Conservation (phyloP, 306 rosid species). For the Sechiopsis laciniata region DNA sequence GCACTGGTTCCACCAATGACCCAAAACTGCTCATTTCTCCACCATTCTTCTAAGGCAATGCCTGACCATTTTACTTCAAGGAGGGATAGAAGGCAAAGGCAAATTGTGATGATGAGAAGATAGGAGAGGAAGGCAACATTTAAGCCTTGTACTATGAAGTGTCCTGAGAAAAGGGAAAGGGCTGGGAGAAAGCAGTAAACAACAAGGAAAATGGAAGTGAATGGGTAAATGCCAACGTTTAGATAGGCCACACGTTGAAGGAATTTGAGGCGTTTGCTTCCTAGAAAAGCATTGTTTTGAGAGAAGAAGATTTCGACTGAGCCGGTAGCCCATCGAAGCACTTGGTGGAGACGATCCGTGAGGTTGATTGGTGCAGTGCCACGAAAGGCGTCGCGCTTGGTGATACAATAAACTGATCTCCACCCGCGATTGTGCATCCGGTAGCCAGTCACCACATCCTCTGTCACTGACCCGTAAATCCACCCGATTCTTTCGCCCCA, state of each 20-base stretch:
- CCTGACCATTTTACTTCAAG: conserved; percentile 88
- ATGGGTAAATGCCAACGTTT: conserved; percentile 72
- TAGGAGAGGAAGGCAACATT: conserved; percentile 43
- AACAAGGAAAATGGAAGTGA: conserved; percentile 65
- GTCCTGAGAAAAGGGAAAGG: conserved; percentile 56
- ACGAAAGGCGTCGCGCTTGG: conserved; percentile 73
- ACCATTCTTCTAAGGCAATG: conserved; percentile 68
- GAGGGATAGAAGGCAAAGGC: conserved; percentile 57
- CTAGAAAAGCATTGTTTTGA: conserved; percentile 62
- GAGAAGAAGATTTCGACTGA: conserved; percentile 86
- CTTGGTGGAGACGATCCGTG: conserved; percentile 78
- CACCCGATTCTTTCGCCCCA: conserved; percentile 86
- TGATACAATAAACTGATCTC: conserved; percentile 75
- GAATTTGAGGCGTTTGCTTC: conserved; percentile 69
- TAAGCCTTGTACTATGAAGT: conserved; percentile 63
- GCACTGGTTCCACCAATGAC: conserved; percentile 82
- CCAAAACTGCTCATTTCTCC: conserved; percentile 89
- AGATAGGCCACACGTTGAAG: conserved; percentile 69
- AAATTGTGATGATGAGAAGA: conserved; percentile 44
- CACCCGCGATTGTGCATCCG: conserved; percentile 95
- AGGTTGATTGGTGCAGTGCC: conserved; percentile 85
- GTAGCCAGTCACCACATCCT: conserved; percentile 79
- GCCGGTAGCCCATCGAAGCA: conserved; percentile 83
- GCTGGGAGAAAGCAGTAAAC: conserved; percentile 73
- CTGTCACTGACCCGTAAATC: conserved; percentile 88